Evolutionary conservation across 805 yeast genomes (phyloP), one percentile per base, ranked within the genome.

Genomic region (Yamadazyma laniorum): DNA sequence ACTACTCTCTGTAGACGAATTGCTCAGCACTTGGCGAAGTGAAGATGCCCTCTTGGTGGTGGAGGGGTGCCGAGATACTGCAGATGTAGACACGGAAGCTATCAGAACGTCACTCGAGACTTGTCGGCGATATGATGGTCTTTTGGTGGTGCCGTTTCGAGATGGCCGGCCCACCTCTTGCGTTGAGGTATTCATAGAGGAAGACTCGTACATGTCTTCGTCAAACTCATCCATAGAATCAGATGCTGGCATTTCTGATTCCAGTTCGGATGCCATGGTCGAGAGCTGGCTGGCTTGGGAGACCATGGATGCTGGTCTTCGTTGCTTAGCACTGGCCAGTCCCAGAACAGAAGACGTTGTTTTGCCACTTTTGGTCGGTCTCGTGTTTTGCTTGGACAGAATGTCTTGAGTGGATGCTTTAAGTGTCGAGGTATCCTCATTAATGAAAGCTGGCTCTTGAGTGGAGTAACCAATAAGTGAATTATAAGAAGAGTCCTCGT

Each of bases 261-360:
- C 74, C 3, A 67, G 61, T 37, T 65, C 74, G 3, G 72, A 65
- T 50, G 66, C 43, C 65, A 64, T 63, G 13, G 69, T 59, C 6
- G 70, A 67, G 43, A 66, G 48, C 40, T 69, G 74, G 50, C 70
- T 61, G 27, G 61, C 42, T 47, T 65, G 72, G 49, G 66, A 59
- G 11, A 58, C 47, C 55, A 68, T 58, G 1, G 72, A 65, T 13
- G 66, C 58, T 6, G 74, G 74, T 37, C 74, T 50, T 21, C 23
- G 23, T 21, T 7, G 23, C 9, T 21, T 21, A 9, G 23, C 9
- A 6, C 9, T 6, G 9, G 23, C 9, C 23, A 21, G 23, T 6
- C 9, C 23, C 23, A 21, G 23, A 6, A 21, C 21, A 15, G 38
- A 28, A 5, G 32, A 22, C 4, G 5, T 17, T 3, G 25, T 34